These are phyloP conservation scores for Xanthoparmelia taractica DNA, from an alignment of 495 filamentous ascomycete species.

Conservation along the genomic window DNA sequence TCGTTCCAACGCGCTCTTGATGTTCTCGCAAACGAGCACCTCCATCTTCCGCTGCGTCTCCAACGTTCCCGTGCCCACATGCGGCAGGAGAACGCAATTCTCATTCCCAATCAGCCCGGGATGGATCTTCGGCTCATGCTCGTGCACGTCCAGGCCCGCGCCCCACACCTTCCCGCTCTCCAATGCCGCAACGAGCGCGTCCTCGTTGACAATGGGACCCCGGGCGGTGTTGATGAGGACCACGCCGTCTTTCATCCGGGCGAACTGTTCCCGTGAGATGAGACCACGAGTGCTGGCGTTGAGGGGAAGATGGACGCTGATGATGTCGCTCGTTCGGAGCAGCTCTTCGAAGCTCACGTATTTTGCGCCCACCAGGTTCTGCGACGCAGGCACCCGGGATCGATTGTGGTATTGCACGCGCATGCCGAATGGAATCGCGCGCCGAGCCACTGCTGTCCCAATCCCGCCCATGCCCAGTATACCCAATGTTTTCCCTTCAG, in stretches of 20 bases:
- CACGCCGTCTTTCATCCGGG: slow-evolving; percentile 57
- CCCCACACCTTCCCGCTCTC: slow-evolving; percentile 60
- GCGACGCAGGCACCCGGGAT: slow-evolving; percentile 43
- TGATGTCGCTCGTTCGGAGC: slow-evolving; percentile 55
- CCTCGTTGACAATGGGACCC: slow-evolving; percentile 69
- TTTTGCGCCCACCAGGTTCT: slow-evolving; percentile 32
- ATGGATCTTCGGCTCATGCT: slow-evolving; percentile 62
- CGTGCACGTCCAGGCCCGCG: slow-evolving; percentile 70
- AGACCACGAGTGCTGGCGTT: slow-evolving; percentile 62
- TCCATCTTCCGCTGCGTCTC: slow-evolving; percentile 74
- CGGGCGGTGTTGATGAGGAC: slow-evolving; percentile 63
- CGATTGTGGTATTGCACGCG: slow-evolving; percentile 67
- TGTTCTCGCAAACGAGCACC: slow-evolving; percentile 59
- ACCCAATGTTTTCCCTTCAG: slow-evolving; percentile 63
- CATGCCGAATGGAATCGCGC: slow-evolving; percentile 63
- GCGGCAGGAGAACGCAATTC: slow-evolving; percentile 65
- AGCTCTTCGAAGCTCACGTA: slow-evolving; percentile 39
- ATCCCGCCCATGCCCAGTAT: slow-evolving; percentile 87
- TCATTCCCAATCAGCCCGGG: slow-evolving; percentile 61
- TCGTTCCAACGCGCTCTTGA: slow-evolving; percentile 54
- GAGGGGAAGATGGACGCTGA: slow-evolving; percentile 69
- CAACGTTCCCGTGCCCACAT: slow-evolving; percentile 66
- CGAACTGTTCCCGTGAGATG: slow-evolving; percentile 53
- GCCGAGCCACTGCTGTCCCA: slow-evolving; percentile 61
- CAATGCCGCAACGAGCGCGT: slow-evolving; percentile 56